Conservation (phyloP, 805 yeast species). For the Teunomyces kruisii region DNA sequence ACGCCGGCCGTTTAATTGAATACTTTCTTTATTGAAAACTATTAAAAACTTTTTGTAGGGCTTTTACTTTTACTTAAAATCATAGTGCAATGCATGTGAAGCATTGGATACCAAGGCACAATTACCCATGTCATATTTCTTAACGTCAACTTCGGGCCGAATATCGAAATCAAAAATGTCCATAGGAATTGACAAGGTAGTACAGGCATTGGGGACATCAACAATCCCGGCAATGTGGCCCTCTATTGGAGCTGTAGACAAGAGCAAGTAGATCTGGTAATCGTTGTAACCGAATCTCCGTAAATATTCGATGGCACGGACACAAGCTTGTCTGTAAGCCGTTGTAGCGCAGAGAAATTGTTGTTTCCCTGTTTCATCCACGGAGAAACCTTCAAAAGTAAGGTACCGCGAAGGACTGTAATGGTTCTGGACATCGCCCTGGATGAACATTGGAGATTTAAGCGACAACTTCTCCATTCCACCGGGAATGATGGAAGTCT, state of each 20-base stretch:
- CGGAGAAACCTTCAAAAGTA: conserved; percentile 55
- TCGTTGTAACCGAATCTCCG: conserved; percentile 51
- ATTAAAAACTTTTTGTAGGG: no score
- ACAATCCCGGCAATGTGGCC: conserved; percentile 54
- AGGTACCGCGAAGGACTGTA: conserved; percentile 50
- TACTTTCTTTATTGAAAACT: neutral
- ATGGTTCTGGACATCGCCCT: conserved; percentile 49
- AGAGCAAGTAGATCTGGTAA: conserved; percentile 47
- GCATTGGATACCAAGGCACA: conserved; percentile 36
- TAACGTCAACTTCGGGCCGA: conserved; percentile 34
- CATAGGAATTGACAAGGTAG: conserved; percentile 51
- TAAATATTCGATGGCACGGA: conserved; percentile 49
- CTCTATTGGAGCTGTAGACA: conserved; percentile 50
- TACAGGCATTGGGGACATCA: conserved; percentile 53
- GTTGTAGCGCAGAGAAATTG: conserved; percentile 46
- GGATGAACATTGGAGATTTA: conserved; percentile 48
- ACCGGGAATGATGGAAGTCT: conserved; percentile 39
- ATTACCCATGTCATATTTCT: conserved; percentile 29
- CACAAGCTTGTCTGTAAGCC: conserved; percentile 52
- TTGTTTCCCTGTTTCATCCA: conserved; percentile 48
- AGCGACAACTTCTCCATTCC: conserved; percentile 42
- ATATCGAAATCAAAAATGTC: conserved; percentile 53
- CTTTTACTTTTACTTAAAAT: conserved; percentile 11
- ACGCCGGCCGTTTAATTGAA: neutral
- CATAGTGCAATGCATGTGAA: conserved; percentile 12